Conservation (phyloP, 2,329 filamentous ascomycete species). For the Lasiodiplodia theobromae region DNA sequence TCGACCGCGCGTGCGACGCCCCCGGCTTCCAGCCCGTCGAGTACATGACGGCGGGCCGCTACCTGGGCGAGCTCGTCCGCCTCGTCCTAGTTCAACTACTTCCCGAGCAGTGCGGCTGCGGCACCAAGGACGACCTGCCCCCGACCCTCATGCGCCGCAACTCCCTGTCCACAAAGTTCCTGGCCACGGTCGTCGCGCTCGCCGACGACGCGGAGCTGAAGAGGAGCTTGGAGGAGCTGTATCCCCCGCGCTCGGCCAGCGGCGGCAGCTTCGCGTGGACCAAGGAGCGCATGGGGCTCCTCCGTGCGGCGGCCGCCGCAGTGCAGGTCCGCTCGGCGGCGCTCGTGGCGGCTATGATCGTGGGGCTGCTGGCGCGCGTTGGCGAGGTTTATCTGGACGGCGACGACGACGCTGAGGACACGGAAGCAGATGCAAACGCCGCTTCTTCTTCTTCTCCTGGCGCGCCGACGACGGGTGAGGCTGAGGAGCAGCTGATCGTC, state of each 20-base stretch:
- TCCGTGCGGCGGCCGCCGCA: conserved; percentile 72
- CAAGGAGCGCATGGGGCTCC: conserved; percentile 61
- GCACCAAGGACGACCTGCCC: conserved; percentile 54
- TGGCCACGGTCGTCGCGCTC: conserved; percentile 71
- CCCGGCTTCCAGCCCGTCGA: conserved; percentile 84
- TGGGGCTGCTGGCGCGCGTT: conserved; percentile 73
- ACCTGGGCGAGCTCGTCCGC: conserved; percentile 78
- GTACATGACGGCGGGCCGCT: conserved; percentile 82
- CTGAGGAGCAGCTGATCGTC: conserved; percentile 72
- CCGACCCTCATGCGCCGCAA: conserved; percentile 64
- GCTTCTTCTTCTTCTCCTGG: too few relatives aligned
- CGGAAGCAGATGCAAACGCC: not conserved
- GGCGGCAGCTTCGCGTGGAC: conserved; percentile 66
- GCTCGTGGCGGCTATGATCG: conserved; percentile 74
- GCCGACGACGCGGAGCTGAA: not conserved
- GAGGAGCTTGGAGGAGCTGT: conserved; percentile 9
- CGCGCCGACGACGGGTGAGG: conserved; percentile 45
- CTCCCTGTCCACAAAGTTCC: conserved; percentile 73
- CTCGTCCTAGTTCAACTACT: conserved; percentile 72
- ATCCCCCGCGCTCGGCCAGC: conserved; percentile 54
- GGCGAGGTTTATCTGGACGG: conserved; percentile 64
- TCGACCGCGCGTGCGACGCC: conserved; percentile 71
- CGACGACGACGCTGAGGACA: conserved; percentile 9
- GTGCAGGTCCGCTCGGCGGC: conserved; percentile 77
- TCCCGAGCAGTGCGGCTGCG: conserved; percentile 29